phyloP scores from a whole-genome alignment of 805 yeast genomes.

The Saccharomycopsis synnaedendra region DNA sequence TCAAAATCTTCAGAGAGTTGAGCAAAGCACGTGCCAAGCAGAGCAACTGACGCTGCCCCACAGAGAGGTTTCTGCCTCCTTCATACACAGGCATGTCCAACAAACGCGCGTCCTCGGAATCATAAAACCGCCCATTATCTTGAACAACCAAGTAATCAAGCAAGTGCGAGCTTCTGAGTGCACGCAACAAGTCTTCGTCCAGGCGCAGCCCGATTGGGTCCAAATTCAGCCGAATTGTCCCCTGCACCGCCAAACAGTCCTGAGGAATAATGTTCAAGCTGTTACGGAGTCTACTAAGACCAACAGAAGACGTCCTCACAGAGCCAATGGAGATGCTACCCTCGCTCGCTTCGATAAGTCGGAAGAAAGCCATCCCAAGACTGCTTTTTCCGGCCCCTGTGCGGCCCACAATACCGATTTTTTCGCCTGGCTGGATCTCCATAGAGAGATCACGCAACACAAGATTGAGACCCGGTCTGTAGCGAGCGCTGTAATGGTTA shows the following conservation, averaged over 20 bases:
- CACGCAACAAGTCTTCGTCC: constrained; percentile 48
- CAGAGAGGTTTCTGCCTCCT: constrained; percentile 73
- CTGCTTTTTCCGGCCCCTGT: constrained; percentile 70
- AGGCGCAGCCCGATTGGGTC: constrained; percentile 45
- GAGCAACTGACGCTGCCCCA: constrained; percentile 79
- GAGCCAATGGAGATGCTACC: constrained; percentile 49
- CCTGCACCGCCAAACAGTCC: constrained; percentile 55
- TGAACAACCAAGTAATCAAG: constrained; percentile 41
- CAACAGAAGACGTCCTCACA: constrained; percentile 35
- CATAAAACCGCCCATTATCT: constrained; percentile 1
- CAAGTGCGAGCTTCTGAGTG: constrained; percentile 67
- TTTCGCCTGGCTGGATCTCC: constrained; percentile 39
- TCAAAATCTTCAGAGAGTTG: constrained; percentile 56
- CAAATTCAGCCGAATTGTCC: constrained; percentile 45
- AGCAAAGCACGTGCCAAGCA: constrained; percentile 76
- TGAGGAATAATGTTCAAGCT: constrained; percentile 55
- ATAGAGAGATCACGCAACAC: constrained; percentile 39
- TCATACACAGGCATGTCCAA: constrained; percentile 49
- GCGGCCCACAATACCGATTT: constrained; percentile 67
- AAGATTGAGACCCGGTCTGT: constrained; percentile 45
- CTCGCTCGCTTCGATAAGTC: constrained; percentile 43
- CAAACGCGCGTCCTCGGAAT: constrained; percentile 22
- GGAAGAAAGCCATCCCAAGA: constrained; percentile 45
- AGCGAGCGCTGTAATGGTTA: constrained; percentile 41
- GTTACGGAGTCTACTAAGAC: constrained; percentile 41